Evolutionary conservation across 78 protist genomes (phyloP), one percentile per base, ranked within the genome.

Genomic region (Dictyostelium capitatum): DNA sequence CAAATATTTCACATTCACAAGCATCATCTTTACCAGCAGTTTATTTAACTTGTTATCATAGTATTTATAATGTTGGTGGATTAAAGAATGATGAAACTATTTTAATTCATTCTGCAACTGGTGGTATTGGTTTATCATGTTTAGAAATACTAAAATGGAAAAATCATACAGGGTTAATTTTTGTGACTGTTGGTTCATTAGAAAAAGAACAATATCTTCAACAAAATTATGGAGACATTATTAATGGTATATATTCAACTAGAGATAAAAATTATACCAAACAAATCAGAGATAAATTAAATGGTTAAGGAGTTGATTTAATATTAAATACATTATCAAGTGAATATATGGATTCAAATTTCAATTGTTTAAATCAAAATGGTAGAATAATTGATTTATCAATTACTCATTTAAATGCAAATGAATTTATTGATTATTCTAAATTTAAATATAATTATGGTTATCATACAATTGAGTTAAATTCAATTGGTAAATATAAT

Each of bases 141-240:
- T 54, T 97, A 32, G 82, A 97, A 28, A 73, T 97, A 41, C 90
- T 90, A 19, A 95, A 94, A 80, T 84, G 82, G 82, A 77, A 51
- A 25, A 97, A 97, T 23, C 57, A 50, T 19, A 32, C 23, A 51
- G n/a, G 19, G 0, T n/a, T 37, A 32, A n/a, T 79, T 8, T 74
- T 74, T 47, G 80, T 74, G 6, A 74, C 80, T 10, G 80, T 74
- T 0, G 80, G 80, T 23, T 74, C 80, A 74, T 12, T 43, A 74
- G 80, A 74, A 8, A 74, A 74, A 46, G 37, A 74, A 48, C 14
- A 37, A 37, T 74, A 46, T 17, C 57, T 74, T 47, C 6, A 14
- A 3, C 11, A 74, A 32, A 23, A 41, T 14, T 74, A 74, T 74
- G 80, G 80, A n/a, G 32, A 23, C 10, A n/a, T 74, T 37, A 74